Evolutionary conservation across 768 basidiomycete species (phyloP), one percentile per base, ranked within the genome.

Genomic region (Phlebiopsis gigantea): DNA sequence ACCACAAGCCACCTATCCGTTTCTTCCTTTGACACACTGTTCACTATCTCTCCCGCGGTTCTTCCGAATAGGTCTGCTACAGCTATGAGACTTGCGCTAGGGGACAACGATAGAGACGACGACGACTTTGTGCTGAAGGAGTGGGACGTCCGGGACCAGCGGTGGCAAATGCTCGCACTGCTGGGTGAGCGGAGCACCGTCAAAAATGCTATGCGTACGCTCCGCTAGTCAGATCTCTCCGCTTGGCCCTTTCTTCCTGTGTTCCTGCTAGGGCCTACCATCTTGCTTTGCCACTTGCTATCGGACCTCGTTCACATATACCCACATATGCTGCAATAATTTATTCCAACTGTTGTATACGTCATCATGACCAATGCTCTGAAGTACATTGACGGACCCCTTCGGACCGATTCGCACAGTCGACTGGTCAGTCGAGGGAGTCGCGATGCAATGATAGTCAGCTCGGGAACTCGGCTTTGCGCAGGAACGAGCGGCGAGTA

Each of bases 21-120:
- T 1, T 78, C 86, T 2, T 82, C 89, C 15, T 89, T 93, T 60
- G 85, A 89, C 68, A 83, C 87, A 0, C 75, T 92, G 17, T 87
- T 92, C 71, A 88, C 87, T 0, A 66, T 92, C 19, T 81, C 87
- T 6, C 90, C 90, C 19, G 79, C 88, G 17, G 82, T 86, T 34
- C 74, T 92, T n/a, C 90, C 90, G 10, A 87, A 89, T 65, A 81
- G 80, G 56, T 88, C 86, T 29, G 90, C 90, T 10, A 82, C 87
- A 19, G 90, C 88, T 14, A 82, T 84, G 80, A 82, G 82, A 15
- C 75, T 91, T 19, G 79, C 84, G 8, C 65, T 79, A 45, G 80
- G 82, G 14, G 81, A 80, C 25, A 78, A 78, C 28, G 79, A 81
- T 26, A 60, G 65, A 29, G 66, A 79, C 61, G 79, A 81, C 41